Percentiles rank a stretch among this genome's conserved stretches.
Evolutionary conservation across 768 basidiomycete genomes (phyloP).

Genomic region (Tylopilus felleus): DNA sequence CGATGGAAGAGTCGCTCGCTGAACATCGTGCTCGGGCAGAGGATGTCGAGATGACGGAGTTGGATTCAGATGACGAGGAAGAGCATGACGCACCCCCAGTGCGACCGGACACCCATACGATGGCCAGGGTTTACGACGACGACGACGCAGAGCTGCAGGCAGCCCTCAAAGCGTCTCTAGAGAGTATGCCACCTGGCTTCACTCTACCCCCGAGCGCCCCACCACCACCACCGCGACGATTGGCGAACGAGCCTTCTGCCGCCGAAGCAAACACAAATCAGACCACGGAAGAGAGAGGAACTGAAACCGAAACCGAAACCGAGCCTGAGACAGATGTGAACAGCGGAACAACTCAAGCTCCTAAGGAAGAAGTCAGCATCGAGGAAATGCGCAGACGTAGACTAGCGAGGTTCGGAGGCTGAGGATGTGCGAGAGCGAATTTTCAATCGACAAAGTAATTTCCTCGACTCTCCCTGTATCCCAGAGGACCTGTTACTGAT

Average conservation of each 20-base stretch:
- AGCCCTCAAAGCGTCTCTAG: constrained; percentile 79
- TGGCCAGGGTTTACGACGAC: constrained; percentile 67
- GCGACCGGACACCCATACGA: constrained; percentile 1
- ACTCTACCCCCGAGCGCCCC: constrained; percentile 28
- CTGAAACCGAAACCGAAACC: constrained; percentile 35
- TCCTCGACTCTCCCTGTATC: background rate
- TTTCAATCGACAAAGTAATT: background rate
- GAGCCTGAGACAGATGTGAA: constrained; percentile 33
- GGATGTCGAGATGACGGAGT: constrained; percentile 11
- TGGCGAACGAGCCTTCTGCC: constrained; percentile 4
- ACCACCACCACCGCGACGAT: constrained; percentile 16
- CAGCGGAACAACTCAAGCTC: constrained; percentile 3
- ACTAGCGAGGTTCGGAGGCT: constrained; percentile 61
- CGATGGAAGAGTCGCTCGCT: constrained; percentile 29
- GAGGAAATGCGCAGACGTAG: constrained; percentile 68
- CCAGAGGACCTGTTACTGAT: background rate
- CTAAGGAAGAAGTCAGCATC: constrained; percentile 42
- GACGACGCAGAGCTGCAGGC: constrained; percentile 88
- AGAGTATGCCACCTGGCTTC: constrained; percentile 55
- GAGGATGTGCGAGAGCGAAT: constrained; percentile 4
- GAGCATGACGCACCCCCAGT: constrained; percentile 8
- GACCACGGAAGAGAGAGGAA: constrained; percentile 11
- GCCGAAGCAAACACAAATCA: constrained; percentile 9
- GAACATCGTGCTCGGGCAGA: constrained; percentile 18
- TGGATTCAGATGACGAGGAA: constrained; percentile 26